Conservation (phyloP, 2,329 filamentous ascomycete species). For the Colletotrichum viniferum region DNA sequence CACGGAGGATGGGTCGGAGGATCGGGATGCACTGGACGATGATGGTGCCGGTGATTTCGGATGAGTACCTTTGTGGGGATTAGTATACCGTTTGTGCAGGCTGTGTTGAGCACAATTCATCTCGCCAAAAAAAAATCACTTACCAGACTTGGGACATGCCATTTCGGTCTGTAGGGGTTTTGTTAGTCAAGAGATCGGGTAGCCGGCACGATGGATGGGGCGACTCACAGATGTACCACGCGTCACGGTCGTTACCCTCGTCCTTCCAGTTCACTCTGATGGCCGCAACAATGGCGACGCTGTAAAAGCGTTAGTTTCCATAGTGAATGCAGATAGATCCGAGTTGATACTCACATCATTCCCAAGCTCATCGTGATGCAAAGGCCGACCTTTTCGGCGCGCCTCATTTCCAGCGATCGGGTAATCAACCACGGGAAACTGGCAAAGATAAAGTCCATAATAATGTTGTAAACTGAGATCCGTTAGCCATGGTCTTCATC, state of each 20-base stretch:
- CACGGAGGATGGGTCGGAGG: slow-evolving; percentile 47
- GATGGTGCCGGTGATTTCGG: slow-evolving; percentile 57
- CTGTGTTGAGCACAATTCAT: not conserved
- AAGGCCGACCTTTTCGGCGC: slow-evolving; percentile 32
- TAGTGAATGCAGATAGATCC: not conserved
- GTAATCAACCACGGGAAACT: slow-evolving; percentile 34
- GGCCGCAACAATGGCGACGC: slow-evolving; percentile 51
- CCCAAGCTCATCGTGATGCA: slow-evolving; percentile 28
- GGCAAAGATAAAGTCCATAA: slow-evolving; percentile 36
- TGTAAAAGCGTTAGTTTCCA: slow-evolving; percentile 12
- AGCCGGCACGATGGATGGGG: not conserved
- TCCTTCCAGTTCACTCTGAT: slow-evolving; percentile 55
- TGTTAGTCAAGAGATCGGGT: not conserved
- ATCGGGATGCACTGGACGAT: slow-evolving; percentile 60
- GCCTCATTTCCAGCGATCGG: slow-evolving; percentile 32
- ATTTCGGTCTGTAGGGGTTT: slow-evolving; percentile 37
- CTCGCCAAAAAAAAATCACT: not conserved
- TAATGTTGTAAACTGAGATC: slow-evolving; percentile 51
- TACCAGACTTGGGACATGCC: slow-evolving; percentile 50
- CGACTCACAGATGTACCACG: slow-evolving; percentile 48
- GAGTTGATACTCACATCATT: slow-evolving; percentile 36
- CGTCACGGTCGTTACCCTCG: slow-evolving; percentile 47
- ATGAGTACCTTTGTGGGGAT: slow-evolving; percentile 41
- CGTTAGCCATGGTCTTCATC: not conserved
- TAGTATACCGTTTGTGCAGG: not conserved